Base-by-base conservation (phyloP, 345 rosid genomes). In the Euphorbia lathyris region DNA sequence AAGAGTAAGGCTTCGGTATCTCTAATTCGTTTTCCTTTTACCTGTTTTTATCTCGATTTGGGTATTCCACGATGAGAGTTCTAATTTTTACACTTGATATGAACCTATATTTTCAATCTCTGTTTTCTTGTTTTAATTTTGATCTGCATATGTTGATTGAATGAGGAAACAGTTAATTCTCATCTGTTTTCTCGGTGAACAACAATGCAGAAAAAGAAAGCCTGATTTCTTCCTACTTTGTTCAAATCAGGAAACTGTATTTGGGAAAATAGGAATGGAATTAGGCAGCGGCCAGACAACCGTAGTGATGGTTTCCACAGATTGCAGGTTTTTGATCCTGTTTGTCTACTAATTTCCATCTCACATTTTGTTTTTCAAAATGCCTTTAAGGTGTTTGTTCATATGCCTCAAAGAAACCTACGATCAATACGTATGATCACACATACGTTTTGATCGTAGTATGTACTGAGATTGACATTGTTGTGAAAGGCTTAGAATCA, bases 281-380 rank as follows among this genome's bases (percentile, higher is more conserved):
- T 76, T 14, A 74, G 84, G 82, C 83, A 62, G 82, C 85, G 90
- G 87, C 82, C 87, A 84, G 87, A 84, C 90, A 86, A 86, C 90
- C 85, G 84, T 79, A 82, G 86, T 22, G 81, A 82, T 84, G 87
- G 75, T 63, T 76, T 82, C 90, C 90, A 82, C 87, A 82, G 90
- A 76, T 68, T 69, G 50, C 69, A 78, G 82, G 81, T 19, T 34
- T 59, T 48, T 23, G 12, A 69, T 75, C 77, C 82, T 76, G 75
- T 73, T 77, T 63, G 75, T 84, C 88, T 82, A 81, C 88, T 86
- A 78, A 51, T 82, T 79, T 69, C 86, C 85, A 82, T 84, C 77
- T 22, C 86, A 82, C 83, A 82, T 7, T 80, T 19, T 51, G 9
- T 51, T 4, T 47, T 13, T 42, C 10, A 7, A 9, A 42, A 2